Base-by-base conservation (phyloP, 2,329 filamentous ascomycete genomes). In the Teratosphaeria nubilosa region DNA sequence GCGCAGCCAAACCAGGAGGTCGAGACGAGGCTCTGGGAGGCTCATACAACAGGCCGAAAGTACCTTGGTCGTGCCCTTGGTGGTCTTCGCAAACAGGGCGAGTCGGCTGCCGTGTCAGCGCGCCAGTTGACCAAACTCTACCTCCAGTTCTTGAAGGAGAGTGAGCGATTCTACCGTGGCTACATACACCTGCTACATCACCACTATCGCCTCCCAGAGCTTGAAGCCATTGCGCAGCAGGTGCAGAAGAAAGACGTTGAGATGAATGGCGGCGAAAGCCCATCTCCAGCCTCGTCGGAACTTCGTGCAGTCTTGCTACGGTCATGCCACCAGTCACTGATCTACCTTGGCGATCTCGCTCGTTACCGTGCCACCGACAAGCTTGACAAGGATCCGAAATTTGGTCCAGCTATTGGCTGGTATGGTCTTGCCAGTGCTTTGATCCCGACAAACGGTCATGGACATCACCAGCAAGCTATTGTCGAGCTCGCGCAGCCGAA, bases 381-480 rank as follows among this genome's bases (percentile, higher is more conserved):
- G 59, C 84, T 86, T 59, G 81, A 81, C 60, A 91, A 88, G 71
- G 82, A 84, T 62, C 85, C 85, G 56, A 88, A 87, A 66, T 95
- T 89, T 78, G 87, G 87, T 27, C 84, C 84, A 14, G 90, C 92
- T 14, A 80, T 91, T 67, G 86, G 87, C 11, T 96, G 92, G 73
- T 97, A 99, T 72, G 79, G 82, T 57, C 78, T 97, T 60, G 94
- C 94, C 24, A 84, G 86, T 63, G 84, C 87, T 55, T 81, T 97
- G 56, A 82, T 88, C 64, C 90, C 92, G 2, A 78, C 83, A 20
- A 90, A 88, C 52, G 92, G 92, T 31, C 83, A 86, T 62, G 88
- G 90, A 16, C 88, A 95, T 68, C 92, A 99, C 68, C 94, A 97
- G 72, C 84, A 94, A 71, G 91, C 89, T 37, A 88, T 97, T 37